phyloP scores from a whole-genome alignment of 805 yeast species.

The Candida parachauliodes region DNA sequence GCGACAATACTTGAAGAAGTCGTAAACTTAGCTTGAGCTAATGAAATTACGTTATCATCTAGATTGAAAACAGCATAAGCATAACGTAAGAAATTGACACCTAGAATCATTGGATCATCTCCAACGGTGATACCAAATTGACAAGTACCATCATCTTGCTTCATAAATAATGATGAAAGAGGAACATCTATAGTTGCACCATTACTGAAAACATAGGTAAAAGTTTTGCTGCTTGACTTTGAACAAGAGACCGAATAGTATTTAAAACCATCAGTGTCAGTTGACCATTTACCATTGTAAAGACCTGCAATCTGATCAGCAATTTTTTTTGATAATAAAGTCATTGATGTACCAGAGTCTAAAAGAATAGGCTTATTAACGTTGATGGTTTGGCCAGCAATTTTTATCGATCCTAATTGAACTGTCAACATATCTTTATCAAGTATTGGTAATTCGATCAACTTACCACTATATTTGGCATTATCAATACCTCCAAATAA shows the following conservation, averaged over 20 bases:
- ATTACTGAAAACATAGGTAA: not conserved
- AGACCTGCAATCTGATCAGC: not conserved
- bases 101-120: slow-evolving; percentile 30
- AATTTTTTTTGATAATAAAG: slow-evolving; percentile 33
- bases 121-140: not conserved
- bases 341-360: slow-evolving; percentile 24
- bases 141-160: not conserved
- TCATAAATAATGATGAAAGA: not conserved
- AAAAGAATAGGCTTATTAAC: slow-evolving; percentile 13
- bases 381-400: not conserved
- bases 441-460: slow-evolving; percentile 19
- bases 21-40: slow-evolving; percentile 37
- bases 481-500: slow-evolving; percentile 33
- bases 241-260: not conserved
- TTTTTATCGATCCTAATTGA: slow-evolving; percentile 23
- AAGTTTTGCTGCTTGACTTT: not conserved
- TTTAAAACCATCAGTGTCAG: not conserved
- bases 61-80: slow-evolving; percentile 65
- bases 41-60: slow-evolving; percentile 51
- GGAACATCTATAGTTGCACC: not conserved
- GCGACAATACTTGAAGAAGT: slow-evolving; percentile 14
- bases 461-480: slow-evolving; percentile 22
- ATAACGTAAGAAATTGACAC: slow-evolving; percentile 61
- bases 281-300: not conserved
- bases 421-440: slow-evolving; percentile 2